phyloP scores from a whole-genome alignment of 1,284 basidiomycete species.

The Ceratobasidium sp. region DNA sequence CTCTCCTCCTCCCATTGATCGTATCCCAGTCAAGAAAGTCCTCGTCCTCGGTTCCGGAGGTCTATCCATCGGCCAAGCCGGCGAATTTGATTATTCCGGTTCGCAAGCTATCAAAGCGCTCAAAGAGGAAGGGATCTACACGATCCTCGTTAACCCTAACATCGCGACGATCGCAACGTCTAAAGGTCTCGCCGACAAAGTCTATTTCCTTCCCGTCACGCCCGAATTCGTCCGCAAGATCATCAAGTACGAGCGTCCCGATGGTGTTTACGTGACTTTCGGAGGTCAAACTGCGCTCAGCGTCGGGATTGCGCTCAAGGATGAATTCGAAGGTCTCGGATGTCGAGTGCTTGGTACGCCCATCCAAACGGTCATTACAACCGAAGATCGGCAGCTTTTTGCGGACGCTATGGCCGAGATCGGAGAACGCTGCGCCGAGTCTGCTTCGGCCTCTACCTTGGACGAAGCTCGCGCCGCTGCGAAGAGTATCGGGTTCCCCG shows the following conservation, averaged over 20 bases:
- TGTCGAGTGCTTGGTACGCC: conserved; percentile 96
- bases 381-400: conserved; percentile 96
- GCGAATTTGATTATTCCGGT: conserved; percentile 99
- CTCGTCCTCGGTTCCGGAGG: conserved; percentile 98
- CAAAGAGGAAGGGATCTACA: conserved; percentile 99
- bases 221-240: conserved; percentile 98
- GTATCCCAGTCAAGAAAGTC: conserved; percentile 84
- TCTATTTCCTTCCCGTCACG: conserved; percentile 98
- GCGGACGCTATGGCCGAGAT: conserved; percentile 96
- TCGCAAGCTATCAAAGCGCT: conserved; percentile 99
- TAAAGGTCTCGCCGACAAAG: conserved; percentile 97
- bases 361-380: conserved; percentile 97
- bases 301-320: conserved; percentile 97
- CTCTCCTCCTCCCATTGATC: conserved; percentile 72
- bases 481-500: conserved; percentile 90
- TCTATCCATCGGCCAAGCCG: conserved; percentile 97
- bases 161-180: conserved; percentile 99
- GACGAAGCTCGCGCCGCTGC: conserved; percentile 93
- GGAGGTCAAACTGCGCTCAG: conserved; percentile 98
- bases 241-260: conserved; percentile 98
- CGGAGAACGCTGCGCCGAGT: conserved; percentile 94
- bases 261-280: conserved; percentile 99
- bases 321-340: conserved; percentile 90
- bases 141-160: conserved; percentile 98
- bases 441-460: conserved; percentile 83